Evolutionary conservation across 345 rosid genomes (phyloP).

Genomic region (Iberis pinnata): DNA sequence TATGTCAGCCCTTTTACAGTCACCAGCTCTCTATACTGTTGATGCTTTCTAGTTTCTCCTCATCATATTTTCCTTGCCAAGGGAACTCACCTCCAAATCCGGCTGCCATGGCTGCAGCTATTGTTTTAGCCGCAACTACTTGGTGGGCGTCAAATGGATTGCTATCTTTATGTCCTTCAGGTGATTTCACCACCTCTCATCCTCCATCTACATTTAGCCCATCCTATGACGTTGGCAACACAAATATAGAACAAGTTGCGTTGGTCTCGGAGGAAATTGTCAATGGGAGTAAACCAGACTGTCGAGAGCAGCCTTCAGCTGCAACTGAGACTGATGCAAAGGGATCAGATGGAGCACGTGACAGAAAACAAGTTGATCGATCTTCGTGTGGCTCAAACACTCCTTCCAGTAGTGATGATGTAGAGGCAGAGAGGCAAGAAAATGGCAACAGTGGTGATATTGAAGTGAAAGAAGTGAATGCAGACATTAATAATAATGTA

Average conservation of each 20-base stretch:
- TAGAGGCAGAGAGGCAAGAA: constrained; percentile 62
- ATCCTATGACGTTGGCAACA: constrained; percentile 30
- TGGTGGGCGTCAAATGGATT: constrained; percentile 98
- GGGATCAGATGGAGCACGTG: constrained; percentile 45
- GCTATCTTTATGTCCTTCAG: constrained; percentile 62
- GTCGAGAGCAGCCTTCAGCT: constrained; percentile 33
- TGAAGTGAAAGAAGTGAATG: constrained; percentile 50
- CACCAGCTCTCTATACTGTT: constrained; percentile 79
- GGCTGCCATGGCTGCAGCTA: constrained; percentile 79
- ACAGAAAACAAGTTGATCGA: constrained; percentile 67
- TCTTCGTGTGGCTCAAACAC: constrained; percentile 95
- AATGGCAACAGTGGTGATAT: constrained; percentile 38
- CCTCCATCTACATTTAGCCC: constrained; percentile 42
- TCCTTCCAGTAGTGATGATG: constrained; percentile 73
- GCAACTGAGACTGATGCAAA: constrained; percentile 41
- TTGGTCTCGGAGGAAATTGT: constrained; percentile 43
- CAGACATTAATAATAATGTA: constrained; percentile 29
- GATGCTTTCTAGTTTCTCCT: constrained; percentile 81
- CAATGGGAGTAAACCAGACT: constrained; percentile 31
- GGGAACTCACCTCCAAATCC: constrained; percentile 48
- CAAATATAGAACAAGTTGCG: constrained; percentile 45
- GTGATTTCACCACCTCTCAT: constrained; percentile 45
- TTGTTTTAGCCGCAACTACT: constrained; percentile 92
- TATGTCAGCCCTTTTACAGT: constrained; percentile 62
- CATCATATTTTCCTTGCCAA: constrained; percentile 54